phyloP scores from a whole-genome alignment of 345 rosid species.

The Leavenworthia alabamica region DNA sequence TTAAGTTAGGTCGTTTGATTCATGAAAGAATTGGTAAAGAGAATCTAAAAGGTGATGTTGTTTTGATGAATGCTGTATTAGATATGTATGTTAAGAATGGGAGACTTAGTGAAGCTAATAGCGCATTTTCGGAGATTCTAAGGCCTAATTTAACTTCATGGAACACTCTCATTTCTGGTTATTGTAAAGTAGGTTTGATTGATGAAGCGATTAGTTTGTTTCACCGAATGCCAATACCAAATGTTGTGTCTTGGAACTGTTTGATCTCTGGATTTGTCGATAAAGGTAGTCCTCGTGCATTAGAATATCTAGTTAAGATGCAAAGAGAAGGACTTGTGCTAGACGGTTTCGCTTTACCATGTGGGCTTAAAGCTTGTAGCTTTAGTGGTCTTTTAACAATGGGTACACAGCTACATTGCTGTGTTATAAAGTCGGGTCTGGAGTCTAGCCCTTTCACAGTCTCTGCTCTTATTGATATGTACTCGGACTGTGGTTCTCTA shows the following conservation, averaged over 20 bases:
- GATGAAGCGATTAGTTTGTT: slow-evolving; percentile 56
- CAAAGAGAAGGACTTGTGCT: slow-evolving; percentile 50
- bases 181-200: slow-evolving; percentile 51
- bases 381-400: slow-evolving; percentile 33
- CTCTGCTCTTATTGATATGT: slow-evolving; percentile 67
- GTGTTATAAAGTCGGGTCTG: slow-evolving; percentile 48
- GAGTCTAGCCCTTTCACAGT: slow-evolving; percentile 42
- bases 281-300: slow-evolving; percentile 39
- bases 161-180: slow-evolving; percentile 69
- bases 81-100: slow-evolving; percentile 74
- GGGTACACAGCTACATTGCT: slow-evolving; percentile 58
- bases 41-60: slow-evolving; percentile 40
- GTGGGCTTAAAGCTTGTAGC: slow-evolving; percentile 53
- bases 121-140: slow-evolving; percentile 35
- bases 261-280: slow-evolving; percentile 61
- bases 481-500: slow-evolving; percentile 47
- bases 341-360: slow-evolving; percentile 62
- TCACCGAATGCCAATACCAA: slow-evolving; percentile 39
- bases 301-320: slow-evolving; percentile 51
- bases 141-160: slow-evolving; percentile 47
- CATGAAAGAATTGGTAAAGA: slow-evolving; percentile 38
- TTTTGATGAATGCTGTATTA: slow-evolving; percentile 60
- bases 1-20: slow-evolving; percentile 45
- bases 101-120: slow-evolving; percentile 46
- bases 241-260: slow-evolving; percentile 62